Percentiles rank a stretch among this genome's conserved stretches.
Evolutionary conservation across 331 rosid species (phyloP).

Genomic region (Quercus lobata): DNA sequence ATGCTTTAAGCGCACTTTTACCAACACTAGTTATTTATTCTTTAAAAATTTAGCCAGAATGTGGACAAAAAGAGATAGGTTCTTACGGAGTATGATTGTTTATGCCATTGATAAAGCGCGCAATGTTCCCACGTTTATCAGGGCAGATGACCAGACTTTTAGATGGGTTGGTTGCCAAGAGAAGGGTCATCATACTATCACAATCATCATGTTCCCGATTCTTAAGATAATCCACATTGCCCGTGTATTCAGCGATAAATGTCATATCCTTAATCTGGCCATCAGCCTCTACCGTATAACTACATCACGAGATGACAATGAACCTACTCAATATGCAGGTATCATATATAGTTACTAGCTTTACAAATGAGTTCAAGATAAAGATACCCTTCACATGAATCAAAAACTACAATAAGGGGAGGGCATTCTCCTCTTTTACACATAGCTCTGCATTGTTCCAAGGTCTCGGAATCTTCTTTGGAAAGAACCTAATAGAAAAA

Average conservation of each 20-base stretch:
- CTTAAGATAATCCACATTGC: conserved; percentile 67
- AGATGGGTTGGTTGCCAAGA: conserved; percentile 33
- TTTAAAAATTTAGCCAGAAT: neutral
- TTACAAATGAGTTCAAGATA: conserved; percentile 30
- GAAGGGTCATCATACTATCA: conserved; percentile 84
- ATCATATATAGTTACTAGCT: conserved; percentile 17
- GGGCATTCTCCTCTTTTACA: conserved; percentile 66
- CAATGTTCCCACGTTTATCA: conserved; percentile 70
- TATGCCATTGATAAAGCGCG: conserved; percentile 80
- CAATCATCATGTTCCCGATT: conserved; percentile 63
- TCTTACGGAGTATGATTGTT: conserved; percentile 71
- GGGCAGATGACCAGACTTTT: conserved; percentile 71
- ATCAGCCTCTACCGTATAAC: conserved; percentile 85
- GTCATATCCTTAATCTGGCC: conserved; percentile 75
- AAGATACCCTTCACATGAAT: conserved; percentile 73
- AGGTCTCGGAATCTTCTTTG: conserved; percentile 61
- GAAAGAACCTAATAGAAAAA: conserved; percentile 47
- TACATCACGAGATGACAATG: conserved; percentile 39
- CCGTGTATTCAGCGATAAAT: conserved; percentile 71
- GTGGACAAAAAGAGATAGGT: conserved; percentile 11
- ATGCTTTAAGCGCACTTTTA: neutral
- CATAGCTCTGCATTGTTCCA: conserved; percentile 70
- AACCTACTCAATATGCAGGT: conserved; percentile 21
- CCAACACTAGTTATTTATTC: neutral
- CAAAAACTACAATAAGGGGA: conserved; percentile 68